phyloP scores from a whole-genome alignment of 768 basidiomycete genomes.

The Kwoniella pini region DNA sequence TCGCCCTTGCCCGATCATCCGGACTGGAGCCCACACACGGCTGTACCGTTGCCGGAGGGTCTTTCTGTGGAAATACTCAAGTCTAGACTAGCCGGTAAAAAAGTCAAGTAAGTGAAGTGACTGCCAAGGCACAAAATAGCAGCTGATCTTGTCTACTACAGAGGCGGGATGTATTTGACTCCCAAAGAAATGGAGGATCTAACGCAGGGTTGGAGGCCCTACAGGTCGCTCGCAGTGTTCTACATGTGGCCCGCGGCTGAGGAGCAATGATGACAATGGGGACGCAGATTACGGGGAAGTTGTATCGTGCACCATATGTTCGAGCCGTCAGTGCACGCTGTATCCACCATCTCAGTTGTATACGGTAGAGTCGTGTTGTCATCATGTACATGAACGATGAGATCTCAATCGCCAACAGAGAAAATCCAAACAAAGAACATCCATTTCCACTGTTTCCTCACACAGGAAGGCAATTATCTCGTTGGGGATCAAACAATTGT shows the following conservation, averaged over 20 bases:
- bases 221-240: conserved; percentile 77
- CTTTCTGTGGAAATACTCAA: conserved; percentile 43
- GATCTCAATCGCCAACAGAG: too few relatives aligned
- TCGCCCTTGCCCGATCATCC: conserved; percentile 5
- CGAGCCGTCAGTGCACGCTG: too few relatives aligned
- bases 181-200: conserved; percentile 79
- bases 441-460: too few relatives aligned
- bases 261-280: conserved; percentile 24
- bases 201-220: conserved; percentile 76
- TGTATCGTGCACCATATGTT: too few relatives aligned
- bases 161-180: conserved; percentile 62
- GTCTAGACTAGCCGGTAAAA: conserved; percentile 47
- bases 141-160: conserved; percentile 14
- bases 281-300: too few relatives aligned
- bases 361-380: too few relatives aligned
- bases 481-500: too few relatives aligned
- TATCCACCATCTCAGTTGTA: too few relatives aligned
- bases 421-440: too few relatives aligned
- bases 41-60: conserved; percentile 37
- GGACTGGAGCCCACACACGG: conserved; percentile 27
- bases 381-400: too few relatives aligned
- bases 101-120: conserved; percentile 48
- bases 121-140: neutral
- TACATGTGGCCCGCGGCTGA: conserved; percentile 84
- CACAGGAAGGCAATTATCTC: too few relatives aligned